Base-by-base conservation (phyloP, 208 protist genomes). In the Leishmania lainsoni region DNA sequence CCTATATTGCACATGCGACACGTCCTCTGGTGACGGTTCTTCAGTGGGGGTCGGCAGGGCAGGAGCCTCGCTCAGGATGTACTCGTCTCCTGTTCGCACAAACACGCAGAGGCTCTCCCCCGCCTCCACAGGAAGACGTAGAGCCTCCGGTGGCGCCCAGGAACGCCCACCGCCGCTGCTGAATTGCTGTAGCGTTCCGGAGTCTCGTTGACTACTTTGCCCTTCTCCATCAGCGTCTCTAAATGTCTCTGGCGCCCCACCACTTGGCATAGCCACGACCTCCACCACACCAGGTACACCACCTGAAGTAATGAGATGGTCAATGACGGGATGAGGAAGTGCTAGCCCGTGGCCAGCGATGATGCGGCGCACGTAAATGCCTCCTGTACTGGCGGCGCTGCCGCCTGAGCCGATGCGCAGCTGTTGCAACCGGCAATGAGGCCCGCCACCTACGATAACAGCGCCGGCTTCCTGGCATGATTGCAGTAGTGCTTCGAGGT, bases 311-410 rank as follows among this genome's bases (percentile, higher is more conserved):
- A 86, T 20, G 10, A 85, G 48, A 51, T 86, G 78, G 17, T 82
- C 79, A 5, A 81, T 32, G 1, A 61, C 22, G 0, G 85, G 85
- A 22, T 14, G 63, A 12, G 84, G 81, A 20, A 80, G 49, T 22
- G 82, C 80, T 39, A 92, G 71, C 45, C 87, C 86, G 22, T 89
- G 83, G 51, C 93, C 88, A 2, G 89, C 91, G 29, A 96, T 76
- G 17, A 96, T 80, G n/a, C 93, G 91, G 5, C 93, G 88, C 20
- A 96, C 78, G 75, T 89, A 92, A 29, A 94, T 45, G 8, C 81
- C 86, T 22, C 83, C 82, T 26, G 77, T 79, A 29, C 63, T 49
- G 20, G 39, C 17, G 5, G 59, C 39, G n/a, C n/a, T 48, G 59
- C 71, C 59, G 1, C 42, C 35, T 2, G 32, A 20, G 76, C 26